Conservation (phyloP, 177 flowering plant genomes). For the Tripterygium wilfordii region DNA sequence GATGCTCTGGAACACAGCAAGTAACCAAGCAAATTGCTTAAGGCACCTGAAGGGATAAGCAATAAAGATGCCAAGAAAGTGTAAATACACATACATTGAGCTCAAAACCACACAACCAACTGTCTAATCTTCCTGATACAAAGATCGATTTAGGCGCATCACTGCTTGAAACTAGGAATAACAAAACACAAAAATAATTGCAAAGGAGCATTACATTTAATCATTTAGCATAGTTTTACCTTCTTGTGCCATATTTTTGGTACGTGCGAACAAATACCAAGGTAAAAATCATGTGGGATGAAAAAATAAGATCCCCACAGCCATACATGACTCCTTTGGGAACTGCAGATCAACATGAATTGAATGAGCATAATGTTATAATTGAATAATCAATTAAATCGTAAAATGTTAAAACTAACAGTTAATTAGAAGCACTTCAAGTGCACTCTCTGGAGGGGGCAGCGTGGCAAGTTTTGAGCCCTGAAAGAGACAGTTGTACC, state of each 20-base stretch:
- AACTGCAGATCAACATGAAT: slow-evolving; percentile 42
- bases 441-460: slow-evolving; percentile 64
- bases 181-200: no score
- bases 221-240: slow-evolving; percentile 36
- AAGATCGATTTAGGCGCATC: no score
- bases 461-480: slow-evolving; percentile 79
- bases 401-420: slow-evolving; percentile 31
- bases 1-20: slow-evolving; percentile 63
- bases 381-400: no score
- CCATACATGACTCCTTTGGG: slow-evolving; percentile 76
- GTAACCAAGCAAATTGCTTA: slow-evolving; percentile 74
- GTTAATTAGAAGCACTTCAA: slow-evolving; percentile 65
- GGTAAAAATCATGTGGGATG: slow-evolving; percentile 87
- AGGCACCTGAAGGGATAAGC: slow-evolving; percentile 37
- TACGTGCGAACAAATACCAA: slow-evolving; percentile 69
- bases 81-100: neutral
- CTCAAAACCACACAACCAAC: neutral
- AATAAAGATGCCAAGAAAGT: neutral
- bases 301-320: slow-evolving; percentile 87
- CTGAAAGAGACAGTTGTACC: slow-evolving; percentile 29
- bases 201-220: neutral
- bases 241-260: slow-evolving; percentile 66
- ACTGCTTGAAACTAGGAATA: no score
- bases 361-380: slow-evolving; percentile 4
- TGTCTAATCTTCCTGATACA: no score